phyloP scores from a whole-genome alignment of 345 rosid species.

The Triadica sebifera region DNA sequence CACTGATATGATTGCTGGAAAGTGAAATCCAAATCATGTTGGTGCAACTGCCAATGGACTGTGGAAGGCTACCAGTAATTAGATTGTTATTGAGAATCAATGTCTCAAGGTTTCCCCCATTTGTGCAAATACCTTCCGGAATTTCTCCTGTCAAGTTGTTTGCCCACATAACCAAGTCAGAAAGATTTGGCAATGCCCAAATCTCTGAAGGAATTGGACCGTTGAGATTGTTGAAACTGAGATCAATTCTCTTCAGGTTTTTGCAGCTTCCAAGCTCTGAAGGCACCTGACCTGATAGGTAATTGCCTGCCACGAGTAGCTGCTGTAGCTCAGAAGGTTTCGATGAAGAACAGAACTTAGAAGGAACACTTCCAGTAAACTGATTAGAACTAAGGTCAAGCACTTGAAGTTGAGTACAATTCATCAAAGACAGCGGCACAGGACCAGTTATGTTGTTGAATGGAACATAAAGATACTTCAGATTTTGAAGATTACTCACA shows the following conservation, averaged over 20 bases:
- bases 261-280: conserved; percentile 69
- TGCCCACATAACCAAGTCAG: conserved; percentile 91
- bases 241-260: conserved; percentile 65
- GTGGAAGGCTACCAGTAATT: conserved; percentile 64
- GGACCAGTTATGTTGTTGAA: conserved; percentile 76
- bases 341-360: conserved; percentile 54
- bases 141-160: conserved; percentile 82
- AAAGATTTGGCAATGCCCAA: conserved; percentile 71
- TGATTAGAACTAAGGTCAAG: conserved; percentile 80
- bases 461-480: conserved; percentile 54
- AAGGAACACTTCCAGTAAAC: conserved; percentile 62
- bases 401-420: conserved; percentile 60
- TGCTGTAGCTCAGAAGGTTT: conserved; percentile 53
- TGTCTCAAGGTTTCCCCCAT: conserved; percentile 77
- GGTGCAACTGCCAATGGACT: conserved; percentile 68
- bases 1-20: conserved; percentile 65
- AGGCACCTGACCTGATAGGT: conserved; percentile 74
- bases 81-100: conserved; percentile 86
- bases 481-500: conserved; percentile 53
- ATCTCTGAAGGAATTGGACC: conserved; percentile 65
- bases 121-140: conserved; percentile 64
- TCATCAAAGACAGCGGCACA: conserved; percentile 59
- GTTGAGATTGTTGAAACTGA: conserved; percentile 75
- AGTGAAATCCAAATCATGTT: conserved; percentile 93
- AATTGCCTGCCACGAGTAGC: conserved; percentile 63